Evolutionary conservation across 495 filamentous ascomycete species (phyloP).

Genomic region (Aspergillus coremiiformis): DNA sequence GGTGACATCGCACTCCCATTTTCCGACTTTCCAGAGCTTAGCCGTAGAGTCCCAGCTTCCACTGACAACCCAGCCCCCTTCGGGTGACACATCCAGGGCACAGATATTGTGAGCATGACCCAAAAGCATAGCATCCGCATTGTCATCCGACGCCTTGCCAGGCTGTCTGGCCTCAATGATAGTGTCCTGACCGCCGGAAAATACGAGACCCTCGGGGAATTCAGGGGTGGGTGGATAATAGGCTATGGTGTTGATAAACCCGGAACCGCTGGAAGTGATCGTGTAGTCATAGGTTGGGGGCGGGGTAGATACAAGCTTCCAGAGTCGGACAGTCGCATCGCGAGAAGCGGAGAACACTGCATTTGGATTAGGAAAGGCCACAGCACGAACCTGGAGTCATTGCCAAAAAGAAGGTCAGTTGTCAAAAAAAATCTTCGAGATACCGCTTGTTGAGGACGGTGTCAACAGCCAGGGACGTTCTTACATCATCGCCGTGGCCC

Average conservation of each 20-base stretch:
- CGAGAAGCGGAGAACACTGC: constrained; percentile 77
- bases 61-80: constrained; percentile 68
- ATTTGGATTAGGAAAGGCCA: constrained; percentile 69
- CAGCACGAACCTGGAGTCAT: constrained; percentile 67
- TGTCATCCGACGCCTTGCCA: constrained; percentile 53
- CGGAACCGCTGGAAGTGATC: constrained; percentile 65
- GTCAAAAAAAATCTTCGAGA: constrained; percentile 4
- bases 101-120: constrained; percentile 86
- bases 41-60: constrained; percentile 93
- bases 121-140: constrained; percentile 76
- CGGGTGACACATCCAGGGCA: constrained; percentile 66
- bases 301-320: constrained; percentile 59
- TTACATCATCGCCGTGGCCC: constrained; percentile 79
- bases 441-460: constrained; percentile 7
- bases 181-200: constrained; percentile 82
- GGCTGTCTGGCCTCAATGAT: constrained; percentile 86
- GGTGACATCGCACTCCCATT: constrained; percentile 66
- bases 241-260: constrained; percentile 78
- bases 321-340: constrained; percentile 83
- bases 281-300: constrained; percentile 69
- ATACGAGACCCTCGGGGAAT: constrained; percentile 71
- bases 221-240: constrained; percentile 63
- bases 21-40: constrained; percentile 65
- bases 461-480: constrained; percentile 24
- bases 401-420: constrained; percentile 10